Evolutionary conservation across 2,329 filamentous ascomycete genomes (phyloP).

Genomic region (Sarocladium brachiariae): DNA sequence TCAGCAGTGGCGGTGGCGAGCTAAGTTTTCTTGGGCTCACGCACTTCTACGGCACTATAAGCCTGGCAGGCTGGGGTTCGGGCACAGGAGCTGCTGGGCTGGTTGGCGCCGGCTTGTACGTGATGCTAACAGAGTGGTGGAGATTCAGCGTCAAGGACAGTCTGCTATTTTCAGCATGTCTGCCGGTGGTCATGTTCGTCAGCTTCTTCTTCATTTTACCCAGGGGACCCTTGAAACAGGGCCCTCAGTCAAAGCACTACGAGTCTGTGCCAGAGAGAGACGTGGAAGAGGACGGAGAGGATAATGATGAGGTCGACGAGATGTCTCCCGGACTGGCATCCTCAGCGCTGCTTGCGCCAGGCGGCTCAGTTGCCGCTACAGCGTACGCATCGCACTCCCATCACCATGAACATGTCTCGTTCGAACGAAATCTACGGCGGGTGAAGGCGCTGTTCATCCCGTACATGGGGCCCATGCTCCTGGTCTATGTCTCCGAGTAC

Average conservation of each 20-base stretch:
- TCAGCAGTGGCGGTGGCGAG: slow-evolving; percentile 83
- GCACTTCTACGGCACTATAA: slow-evolving; percentile 85
- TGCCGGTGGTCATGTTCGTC: slow-evolving; percentile 75
- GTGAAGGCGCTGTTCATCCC: slow-evolving; percentile 64
- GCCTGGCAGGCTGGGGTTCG: slow-evolving; percentile 84
- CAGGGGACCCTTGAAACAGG: slow-evolving; percentile 51
- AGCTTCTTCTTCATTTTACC: slow-evolving; percentile 84
- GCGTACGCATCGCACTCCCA: slow-evolving; percentile 22
- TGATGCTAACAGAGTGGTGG: slow-evolving; percentile 74
- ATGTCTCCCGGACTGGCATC: slow-evolving; percentile 29
- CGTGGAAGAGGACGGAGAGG: slow-evolving; percentile 23
- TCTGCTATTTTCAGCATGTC: slow-evolving; percentile 67
- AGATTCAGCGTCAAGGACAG: slow-evolving; percentile 68
- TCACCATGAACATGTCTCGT: neutral
- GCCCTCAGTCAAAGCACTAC: slow-evolving; percentile 41
- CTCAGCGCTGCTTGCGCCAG: slow-evolving; percentile 41
- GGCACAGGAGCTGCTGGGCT: slow-evolving; percentile 87
- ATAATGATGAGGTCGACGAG: slow-evolving; percentile 23
- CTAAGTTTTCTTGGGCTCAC: slow-evolving; percentile 86
- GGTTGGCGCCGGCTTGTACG: slow-evolving; percentile 81
- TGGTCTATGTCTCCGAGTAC: slow-evolving; percentile 95
- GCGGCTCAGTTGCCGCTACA: slow-evolving; percentile 31
- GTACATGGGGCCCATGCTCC: slow-evolving; percentile 81
- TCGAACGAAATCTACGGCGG: slow-evolving; percentile 51
- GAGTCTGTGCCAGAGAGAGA: slow-evolving; percentile 41